These are phyloP conservation scores for Beauveria sp. DNA, from an alignment of 2,329 filamentous ascomycete genomes.

Conservation along the genomic window DNA sequence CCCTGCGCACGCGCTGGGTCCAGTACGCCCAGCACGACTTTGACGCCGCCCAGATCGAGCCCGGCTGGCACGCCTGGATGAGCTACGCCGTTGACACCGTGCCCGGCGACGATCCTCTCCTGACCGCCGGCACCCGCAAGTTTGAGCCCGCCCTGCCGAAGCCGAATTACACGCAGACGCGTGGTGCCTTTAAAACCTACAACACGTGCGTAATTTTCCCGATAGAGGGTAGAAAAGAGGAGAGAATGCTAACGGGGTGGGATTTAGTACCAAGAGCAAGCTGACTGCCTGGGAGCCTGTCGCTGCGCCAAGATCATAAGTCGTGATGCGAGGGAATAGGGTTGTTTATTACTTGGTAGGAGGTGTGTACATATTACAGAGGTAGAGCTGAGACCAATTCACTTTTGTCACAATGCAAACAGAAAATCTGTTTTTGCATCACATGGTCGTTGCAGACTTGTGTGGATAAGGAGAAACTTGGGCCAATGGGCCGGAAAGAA, in stretches of 20 bases:
- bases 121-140: conserved; percentile 56
- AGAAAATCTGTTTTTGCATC: background rate
- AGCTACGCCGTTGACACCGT: conserved; percentile 87
- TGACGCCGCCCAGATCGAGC: conserved; percentile 79
- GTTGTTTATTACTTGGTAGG: background rate
- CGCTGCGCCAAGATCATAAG: conserved; percentile 26
- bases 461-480: background rate
- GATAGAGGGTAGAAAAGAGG: background rate
- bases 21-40: conserved; percentile 88
- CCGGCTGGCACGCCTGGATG: conserved; percentile 98
- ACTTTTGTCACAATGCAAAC: background rate
- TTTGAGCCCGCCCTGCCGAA: conserved; percentile 71
- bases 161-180: conserved; percentile 66
- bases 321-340: background rate
- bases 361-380: conserved; percentile 22
- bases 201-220: conserved; percentile 66
- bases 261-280: conserved; percentile 44
- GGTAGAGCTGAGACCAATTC: background rate
- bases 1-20: conserved; percentile 93
- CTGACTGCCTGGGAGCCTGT: conserved; percentile 45
- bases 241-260: conserved; percentile 16
- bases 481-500: background rate
- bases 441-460: background rate
- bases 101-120: conserved; percentile 65
- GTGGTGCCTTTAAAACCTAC: conserved; percentile 85